Conservation (phyloP, 2,329 filamentous ascomycete genomes). For the Penicillium sp. region DNA sequence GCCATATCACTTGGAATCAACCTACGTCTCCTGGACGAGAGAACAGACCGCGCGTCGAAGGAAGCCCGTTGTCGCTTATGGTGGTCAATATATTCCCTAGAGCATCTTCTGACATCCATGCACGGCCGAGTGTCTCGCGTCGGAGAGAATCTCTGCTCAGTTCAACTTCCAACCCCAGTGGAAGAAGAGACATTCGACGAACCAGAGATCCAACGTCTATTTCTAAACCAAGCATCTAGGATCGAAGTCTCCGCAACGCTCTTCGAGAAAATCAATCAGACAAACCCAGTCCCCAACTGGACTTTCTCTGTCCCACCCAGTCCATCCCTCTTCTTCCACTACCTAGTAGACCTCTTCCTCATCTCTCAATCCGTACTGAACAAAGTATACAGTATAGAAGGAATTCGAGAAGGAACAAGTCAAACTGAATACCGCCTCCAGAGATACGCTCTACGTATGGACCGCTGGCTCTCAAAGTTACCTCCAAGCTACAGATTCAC, state of each 20-base stretch:
- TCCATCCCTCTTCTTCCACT: constrained; percentile 39
- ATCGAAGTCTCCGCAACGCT: constrained; percentile 28
- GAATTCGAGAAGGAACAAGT: constrained; percentile 29
- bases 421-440: constrained; percentile 36
- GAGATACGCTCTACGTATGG: constrained; percentile 31
- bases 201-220: constrained; percentile 24
- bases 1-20: constrained; percentile 44
- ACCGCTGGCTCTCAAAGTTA: constrained; percentile 38
- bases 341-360: constrained; percentile 37
- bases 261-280: constrained; percentile 20
- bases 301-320: constrained; percentile 23
- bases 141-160: constrained; percentile 38
- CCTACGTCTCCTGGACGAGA: constrained; percentile 37
- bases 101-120: constrained; percentile 43
- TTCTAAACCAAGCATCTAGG: constrained; percentile 24
- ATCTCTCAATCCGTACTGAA: constrained; percentile 40
- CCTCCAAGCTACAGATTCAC: constrained; percentile 36
- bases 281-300: constrained; percentile 19
- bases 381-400: constrained; percentile 41
- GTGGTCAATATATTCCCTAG: constrained; percentile 45
- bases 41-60: constrained; percentile 37
- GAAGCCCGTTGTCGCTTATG: constrained; percentile 44
- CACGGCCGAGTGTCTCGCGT: constrained; percentile 44
- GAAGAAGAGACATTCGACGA: constrained; percentile 37
- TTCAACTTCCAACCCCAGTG: constrained; percentile 37